A percentile compares a stretch with the other conserved stretches of the same genome.
phyloP scores from a whole-genome alignment of 2,329 filamentous ascomycete genomes.

The Alternaria arbusti region DNA sequence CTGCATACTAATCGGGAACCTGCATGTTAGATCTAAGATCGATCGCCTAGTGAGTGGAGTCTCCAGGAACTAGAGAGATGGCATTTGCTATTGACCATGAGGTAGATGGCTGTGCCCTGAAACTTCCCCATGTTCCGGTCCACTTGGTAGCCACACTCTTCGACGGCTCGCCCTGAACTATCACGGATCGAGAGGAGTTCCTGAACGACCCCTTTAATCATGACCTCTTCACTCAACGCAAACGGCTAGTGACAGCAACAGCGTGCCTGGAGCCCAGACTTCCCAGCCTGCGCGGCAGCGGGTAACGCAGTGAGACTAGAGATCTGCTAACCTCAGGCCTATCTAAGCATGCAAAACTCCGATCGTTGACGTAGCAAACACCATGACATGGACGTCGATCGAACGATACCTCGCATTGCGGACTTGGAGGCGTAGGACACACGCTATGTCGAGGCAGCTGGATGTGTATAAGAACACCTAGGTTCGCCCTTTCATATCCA shows the following conservation, averaged over 20 bases:
- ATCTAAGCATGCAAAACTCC: not conserved
- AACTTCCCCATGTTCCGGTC: slow-evolving; percentile 2
- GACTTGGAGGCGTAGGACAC: not conserved
- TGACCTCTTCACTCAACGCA: slow-evolving; percentile 6
- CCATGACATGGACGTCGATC: not conserved
- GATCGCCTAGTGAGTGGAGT: not conserved
- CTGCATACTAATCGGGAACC: not conserved
- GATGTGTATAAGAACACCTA: slow-evolving; percentile 4
- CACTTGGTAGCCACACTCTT: not conserved
- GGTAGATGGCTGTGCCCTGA: not conserved
- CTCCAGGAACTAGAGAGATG: slow-evolving; percentile 2
- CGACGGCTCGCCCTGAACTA: not conserved
- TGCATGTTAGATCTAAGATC: slow-evolving; percentile 11
- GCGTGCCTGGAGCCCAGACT: not conserved
- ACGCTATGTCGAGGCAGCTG: not conserved
- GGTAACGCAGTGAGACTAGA: not conserved
- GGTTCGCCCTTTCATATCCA: not conserved
- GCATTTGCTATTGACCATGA: slow-evolving; percentile 5
- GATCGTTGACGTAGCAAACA: slow-evolving; percentile 16
- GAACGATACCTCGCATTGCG: not conserved
- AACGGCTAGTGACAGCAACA: not conserved
- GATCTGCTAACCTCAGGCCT: not conserved
- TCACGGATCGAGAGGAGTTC: not conserved
- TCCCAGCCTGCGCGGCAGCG: not conserved
- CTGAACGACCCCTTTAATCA: not conserved